Conservation (phyloP, 768 basidiomycete genomes). For the Mrakia blollopis region DNA sequence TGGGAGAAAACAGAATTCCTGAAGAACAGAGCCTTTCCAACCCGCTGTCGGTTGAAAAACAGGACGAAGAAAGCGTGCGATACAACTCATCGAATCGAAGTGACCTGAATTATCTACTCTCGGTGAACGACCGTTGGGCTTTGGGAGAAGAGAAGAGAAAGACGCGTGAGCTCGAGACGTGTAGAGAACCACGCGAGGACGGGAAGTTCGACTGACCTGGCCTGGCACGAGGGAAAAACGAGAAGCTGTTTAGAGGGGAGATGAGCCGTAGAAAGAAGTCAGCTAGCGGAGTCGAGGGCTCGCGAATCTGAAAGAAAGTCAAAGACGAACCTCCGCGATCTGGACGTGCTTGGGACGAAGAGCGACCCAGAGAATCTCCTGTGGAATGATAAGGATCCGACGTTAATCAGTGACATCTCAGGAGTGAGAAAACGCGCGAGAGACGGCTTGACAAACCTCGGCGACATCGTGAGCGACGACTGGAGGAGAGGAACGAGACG, state of each 20-base stretch:
- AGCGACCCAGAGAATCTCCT: constrained; percentile 93
- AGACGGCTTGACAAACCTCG: constrained; percentile 47
- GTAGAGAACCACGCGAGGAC: background rate
- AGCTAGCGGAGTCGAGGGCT: background rate
- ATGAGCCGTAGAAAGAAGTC: background rate
- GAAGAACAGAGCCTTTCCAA: no score
- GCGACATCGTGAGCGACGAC: constrained; percentile 84
- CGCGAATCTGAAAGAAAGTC: background rate
- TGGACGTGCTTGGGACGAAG: constrained; percentile 88
- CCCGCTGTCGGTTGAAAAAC: no score
- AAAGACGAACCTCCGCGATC: constrained; percentile 46
- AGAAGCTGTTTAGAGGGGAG: constrained; percentile 3
- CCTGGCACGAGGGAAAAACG: constrained; percentile 32
- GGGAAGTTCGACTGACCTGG: background rate
- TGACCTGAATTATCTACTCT: background rate
- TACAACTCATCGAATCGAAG: no score
- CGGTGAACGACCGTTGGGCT: background rate
- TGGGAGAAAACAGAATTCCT: no score
- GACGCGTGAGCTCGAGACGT: background rate
- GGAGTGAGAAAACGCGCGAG: no score
- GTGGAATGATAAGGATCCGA: background rate
- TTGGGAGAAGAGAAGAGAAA: background rate
- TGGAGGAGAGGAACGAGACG: constrained; percentile 39
- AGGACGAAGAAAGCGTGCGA: no score
- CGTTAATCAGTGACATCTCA: background rate